These are phyloP conservation scores for Pestalotiopsis sp. DNA, from an alignment of 2,329 filamentous ascomycete genomes.

Conservation along the genomic window DNA sequence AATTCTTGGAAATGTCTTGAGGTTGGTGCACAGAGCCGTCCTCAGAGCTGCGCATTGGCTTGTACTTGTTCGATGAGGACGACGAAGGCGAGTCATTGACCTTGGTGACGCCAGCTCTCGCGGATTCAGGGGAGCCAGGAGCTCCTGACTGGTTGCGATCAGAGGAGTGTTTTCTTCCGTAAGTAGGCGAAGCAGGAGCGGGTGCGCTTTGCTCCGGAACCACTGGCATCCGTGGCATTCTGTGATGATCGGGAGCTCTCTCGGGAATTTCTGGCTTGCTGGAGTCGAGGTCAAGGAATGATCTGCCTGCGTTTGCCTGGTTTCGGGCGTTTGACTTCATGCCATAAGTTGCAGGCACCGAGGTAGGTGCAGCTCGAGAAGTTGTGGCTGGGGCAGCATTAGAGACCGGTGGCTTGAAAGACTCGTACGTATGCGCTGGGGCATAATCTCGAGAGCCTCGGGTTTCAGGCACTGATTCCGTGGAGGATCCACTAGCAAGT, in stretches of 20 bases:
- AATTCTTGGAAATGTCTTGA: slow-evolving; percentile 66
- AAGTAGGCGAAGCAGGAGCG: slow-evolving; percentile 19
- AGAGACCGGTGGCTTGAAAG: slow-evolving; percentile 12
- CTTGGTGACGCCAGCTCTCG: slow-evolving; percentile 35
- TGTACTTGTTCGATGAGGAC: slow-evolving; percentile 52
- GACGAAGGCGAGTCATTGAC: slow-evolving; percentile 55
- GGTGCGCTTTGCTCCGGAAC: slow-evolving; percentile 32
- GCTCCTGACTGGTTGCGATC: slow-evolving; percentile 16
- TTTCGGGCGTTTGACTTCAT: slow-evolving; percentile 26
- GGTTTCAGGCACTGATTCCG: background rate
- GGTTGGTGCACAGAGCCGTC: slow-evolving; percentile 51
- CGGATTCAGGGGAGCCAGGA: slow-evolving; percentile 30
- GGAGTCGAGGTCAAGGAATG: slow-evolving; percentile 21
- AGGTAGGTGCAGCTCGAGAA: slow-evolving; percentile 7
- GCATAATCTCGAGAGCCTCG: background rate
- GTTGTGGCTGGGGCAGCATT: slow-evolving; percentile 13
- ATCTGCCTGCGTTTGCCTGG: slow-evolving; percentile 10
- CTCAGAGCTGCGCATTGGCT: slow-evolving; percentile 59
- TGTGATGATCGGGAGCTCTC: slow-evolving; percentile 21
- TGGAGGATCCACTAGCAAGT: background rate
- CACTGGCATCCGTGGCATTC: slow-evolving; percentile 30
- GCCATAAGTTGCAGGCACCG: background rate
- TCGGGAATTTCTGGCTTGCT: slow-evolving; percentile 22
- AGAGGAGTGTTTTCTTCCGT: slow-evolving; percentile 10
- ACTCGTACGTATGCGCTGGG: background rate